Conservation (phyloP, 2,329 filamentous ascomycete genomes). For the Colletotrichum graminicola region DNA sequence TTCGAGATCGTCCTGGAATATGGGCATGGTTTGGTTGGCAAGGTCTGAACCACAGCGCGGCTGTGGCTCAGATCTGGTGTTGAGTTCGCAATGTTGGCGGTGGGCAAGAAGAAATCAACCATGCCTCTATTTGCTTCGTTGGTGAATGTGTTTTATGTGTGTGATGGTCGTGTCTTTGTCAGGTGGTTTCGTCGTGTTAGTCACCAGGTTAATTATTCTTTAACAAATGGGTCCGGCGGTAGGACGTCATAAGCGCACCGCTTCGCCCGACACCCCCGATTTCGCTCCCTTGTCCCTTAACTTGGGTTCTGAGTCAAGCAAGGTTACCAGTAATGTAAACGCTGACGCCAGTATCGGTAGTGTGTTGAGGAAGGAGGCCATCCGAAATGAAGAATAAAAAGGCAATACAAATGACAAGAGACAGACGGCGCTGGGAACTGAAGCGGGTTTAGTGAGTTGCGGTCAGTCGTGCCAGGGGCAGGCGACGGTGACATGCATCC, state of each 20-base stretch:
- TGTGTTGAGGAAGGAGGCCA: conserved; percentile 24
- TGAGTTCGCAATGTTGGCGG: conserved; percentile 37
- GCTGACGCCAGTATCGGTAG: conserved; percentile 12
- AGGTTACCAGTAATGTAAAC: conserved; percentile 20
- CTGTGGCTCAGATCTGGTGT: conserved; percentile 44
- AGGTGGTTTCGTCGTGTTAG: conserved; percentile 40
- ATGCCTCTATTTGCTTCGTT: conserved; percentile 24
- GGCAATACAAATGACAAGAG: background rate
- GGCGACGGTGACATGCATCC: conserved; percentile 21
- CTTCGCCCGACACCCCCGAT: conserved; percentile 24
- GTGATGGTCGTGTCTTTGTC: conserved; percentile 24
- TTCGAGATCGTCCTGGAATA: conserved; percentile 66
- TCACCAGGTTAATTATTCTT: conserved; percentile 40
- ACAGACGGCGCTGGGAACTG: background rate
- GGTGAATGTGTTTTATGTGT: background rate
- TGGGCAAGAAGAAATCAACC: conserved; percentile 15
- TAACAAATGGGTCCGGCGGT: conserved; percentile 24
- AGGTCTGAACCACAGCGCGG: conserved; percentile 52
- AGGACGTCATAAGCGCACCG: conserved; percentile 37
- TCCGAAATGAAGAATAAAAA: conserved; percentile 13
- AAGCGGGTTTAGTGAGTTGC: conserved; percentile 32
- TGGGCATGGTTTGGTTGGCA: conserved; percentile 62
- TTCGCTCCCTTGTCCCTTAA: conserved; percentile 35
- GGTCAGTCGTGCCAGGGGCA: conserved; percentile 24
- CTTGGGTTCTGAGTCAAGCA: conserved; percentile 35